Base-by-base conservation (phyloP, 1,284 basidiomycete genomes). In the Fomitopsis palustris region DNA sequence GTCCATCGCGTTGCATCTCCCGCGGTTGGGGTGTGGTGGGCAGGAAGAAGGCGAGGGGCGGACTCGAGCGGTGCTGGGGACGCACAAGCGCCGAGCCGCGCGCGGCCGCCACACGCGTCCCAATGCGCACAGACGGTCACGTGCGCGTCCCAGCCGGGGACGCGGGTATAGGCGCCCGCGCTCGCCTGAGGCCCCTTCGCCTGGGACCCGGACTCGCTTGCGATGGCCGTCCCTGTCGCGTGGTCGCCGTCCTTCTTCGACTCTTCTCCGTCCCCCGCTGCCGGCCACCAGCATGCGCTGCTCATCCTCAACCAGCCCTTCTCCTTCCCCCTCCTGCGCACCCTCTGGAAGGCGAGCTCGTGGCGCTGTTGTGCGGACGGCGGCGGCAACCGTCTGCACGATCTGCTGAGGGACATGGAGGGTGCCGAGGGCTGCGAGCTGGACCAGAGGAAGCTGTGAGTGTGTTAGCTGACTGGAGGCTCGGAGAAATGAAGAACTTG, bases 301-400 rank as follows among this genome's bases (percentile, higher is more conserved):
- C 87, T 97, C 67, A 87, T 97, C 64, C 82, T 97, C 60, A 96
- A 98, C 71, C 93, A 95, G 64, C 90, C 93, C 0, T 93, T 96
- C 69, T 85, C 85, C 9, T 67, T 74, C 12, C 67, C 77, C 14
- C 80, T 95, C 39, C 80, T 96, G 51, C 68, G 76, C 16, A 80
- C 81, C 10, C 73, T 95, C 3, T 97, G 95, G 95, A 68, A 74
- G 6, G 77, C 85, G 3, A 83, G 85, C 64, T 61, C 75, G 67
- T 88, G 81, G 85, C 80, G 75, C 61, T 83, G 78, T 59, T 99
- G 96, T 72, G 96, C 96, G 0, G 96, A 98, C 69, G 96, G 96
- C 17, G 96, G 95, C 45, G 93, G 93, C 2, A 99, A 99, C 73
- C 81, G 93, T 21, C 77, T 98, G 23, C 83, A 87, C 65, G 93